These are phyloP conservation scores for Mycena polygramma DNA, from an alignment of 768 basidiomycete species.

Conservation along the genomic window DNA sequence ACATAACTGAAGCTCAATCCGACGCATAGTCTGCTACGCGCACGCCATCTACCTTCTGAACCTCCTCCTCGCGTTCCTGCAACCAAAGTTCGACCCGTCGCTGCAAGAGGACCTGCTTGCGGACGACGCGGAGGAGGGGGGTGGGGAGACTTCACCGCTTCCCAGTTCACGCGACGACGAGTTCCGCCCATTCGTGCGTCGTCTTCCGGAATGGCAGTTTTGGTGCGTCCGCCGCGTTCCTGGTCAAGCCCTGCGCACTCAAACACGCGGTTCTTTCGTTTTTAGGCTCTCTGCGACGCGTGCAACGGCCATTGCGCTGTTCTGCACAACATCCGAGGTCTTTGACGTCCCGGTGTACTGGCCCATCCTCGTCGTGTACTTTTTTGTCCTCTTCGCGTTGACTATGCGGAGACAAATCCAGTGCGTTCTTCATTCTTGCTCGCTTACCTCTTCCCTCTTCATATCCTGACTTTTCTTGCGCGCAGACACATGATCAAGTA, in stretches of 20 bases:
- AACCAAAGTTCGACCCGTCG: conserved; percentile 98
- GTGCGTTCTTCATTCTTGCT: conserved; percentile 62
- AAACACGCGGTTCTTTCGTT: background rate
- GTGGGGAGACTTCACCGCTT: conserved; percentile 66
- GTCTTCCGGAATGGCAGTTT: conserved; percentile 97
- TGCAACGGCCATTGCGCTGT: conserved; percentile 84
- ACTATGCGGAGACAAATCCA: conserved; percentile 98
- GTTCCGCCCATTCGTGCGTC: conserved; percentile 95
- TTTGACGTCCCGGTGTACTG: conserved; percentile 99
- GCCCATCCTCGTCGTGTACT: conserved; percentile 98
- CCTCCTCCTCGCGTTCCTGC: conserved; percentile 95
- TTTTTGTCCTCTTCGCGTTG: conserved; percentile 92
- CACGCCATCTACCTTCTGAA: conserved; percentile 97
- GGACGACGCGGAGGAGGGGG: conserved; percentile 96
- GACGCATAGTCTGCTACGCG: conserved; percentile 53
- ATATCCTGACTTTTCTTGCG: background rate
- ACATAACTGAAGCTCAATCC: background rate
- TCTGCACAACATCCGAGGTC: conserved; percentile 84
- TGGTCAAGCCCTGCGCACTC: too few relatives aligned
- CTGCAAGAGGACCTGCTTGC: conserved; percentile 93
- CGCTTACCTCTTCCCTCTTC: background rate
- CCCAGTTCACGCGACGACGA: conserved; percentile 89
- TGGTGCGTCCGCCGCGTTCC: too few relatives aligned
- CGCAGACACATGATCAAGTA: conserved; percentile 98
- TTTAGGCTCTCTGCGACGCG: conserved; percentile 91